A percentile compares a stretch with the other conserved stretches of the same genome.
phyloP scores from a whole-genome alignment of 1,139 yeast species.

The Eremothecium cymbalariae region DNA sequence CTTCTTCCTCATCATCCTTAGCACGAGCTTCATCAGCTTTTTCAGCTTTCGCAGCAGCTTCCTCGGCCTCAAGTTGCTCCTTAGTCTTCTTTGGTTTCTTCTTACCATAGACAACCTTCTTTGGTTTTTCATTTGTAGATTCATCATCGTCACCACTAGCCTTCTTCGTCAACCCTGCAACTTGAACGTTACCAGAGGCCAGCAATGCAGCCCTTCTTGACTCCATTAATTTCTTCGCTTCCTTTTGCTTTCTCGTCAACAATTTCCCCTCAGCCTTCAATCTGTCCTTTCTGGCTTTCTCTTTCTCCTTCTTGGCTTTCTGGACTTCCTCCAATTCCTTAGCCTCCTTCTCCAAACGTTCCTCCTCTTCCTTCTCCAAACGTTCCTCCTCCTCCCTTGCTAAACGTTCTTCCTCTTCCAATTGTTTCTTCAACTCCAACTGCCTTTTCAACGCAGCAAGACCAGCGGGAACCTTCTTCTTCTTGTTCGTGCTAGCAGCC shows the following conservation, averaged over 20 bases:
- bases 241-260: conserved; percentile 88
- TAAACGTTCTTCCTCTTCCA: conserved; percentile 59
- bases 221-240: conserved; percentile 78
- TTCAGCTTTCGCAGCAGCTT: conserved; percentile 14
- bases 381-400: conserved; percentile 53
- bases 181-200: conserved; percentile 62
- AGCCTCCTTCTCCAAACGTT: conserved; percentile 43
- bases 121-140: conserved; percentile 43
- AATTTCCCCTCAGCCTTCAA: conserved; percentile 89
- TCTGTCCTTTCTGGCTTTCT: conserved; percentile 67
- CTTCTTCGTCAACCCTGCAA: conserved; percentile 58
- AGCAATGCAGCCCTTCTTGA: conserved; percentile 83
- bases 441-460: conserved; percentile 76
- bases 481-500: conserved; percentile 41
- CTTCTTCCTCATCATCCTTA: conserved; percentile 39
- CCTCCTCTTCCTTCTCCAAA: conserved; percentile 54
- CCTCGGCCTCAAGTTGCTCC: conserved; percentile 25
- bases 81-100: conserved; percentile 47
- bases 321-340: conserved; percentile 60
- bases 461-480: conserved; percentile 68
- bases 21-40: conserved; percentile 22
- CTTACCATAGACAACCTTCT: conserved; percentile 67
- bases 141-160: conserved; percentile 30
- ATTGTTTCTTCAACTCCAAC: conserved; percentile 76
- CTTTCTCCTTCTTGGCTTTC: conserved; percentile 73